Conservation (phyloP, 2,329 filamentous ascomycete genomes). For the Xylaria sp. region DNA sequence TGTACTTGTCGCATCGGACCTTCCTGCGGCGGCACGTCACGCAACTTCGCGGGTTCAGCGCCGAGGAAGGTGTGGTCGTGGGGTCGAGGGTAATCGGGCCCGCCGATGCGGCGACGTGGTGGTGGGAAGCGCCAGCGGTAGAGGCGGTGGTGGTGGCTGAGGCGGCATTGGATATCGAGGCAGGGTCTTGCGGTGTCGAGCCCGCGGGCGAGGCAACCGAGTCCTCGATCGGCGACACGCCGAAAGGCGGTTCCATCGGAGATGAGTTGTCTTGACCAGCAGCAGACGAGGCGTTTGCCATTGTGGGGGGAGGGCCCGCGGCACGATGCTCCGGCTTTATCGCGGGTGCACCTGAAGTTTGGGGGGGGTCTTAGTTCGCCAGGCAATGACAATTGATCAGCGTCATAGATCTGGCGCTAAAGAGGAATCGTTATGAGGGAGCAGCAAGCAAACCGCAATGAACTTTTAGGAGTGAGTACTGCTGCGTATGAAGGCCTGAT, state of each 20-base stretch:
- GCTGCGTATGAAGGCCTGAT: not conserved
- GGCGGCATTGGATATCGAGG: constrained; percentile 2
- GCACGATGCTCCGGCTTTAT: constrained; percentile 6
- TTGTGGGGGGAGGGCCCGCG: constrained; percentile 15
- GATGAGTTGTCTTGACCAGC: constrained; percentile 4
- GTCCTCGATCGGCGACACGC: constrained; percentile 23
- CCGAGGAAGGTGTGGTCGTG: constrained; percentile 33
- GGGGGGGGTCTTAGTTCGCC: not conserved
- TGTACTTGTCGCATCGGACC: constrained; percentile 77
- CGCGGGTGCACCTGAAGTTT: not conserved
- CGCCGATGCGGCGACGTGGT: constrained; percentile 22
- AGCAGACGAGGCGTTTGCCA: constrained; percentile 15
- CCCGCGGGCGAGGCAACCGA: constrained; percentile 22
- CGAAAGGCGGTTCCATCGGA: constrained; percentile 21
- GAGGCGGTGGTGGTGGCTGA: not conserved
- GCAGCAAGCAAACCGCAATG: not conserved
- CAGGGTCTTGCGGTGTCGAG: constrained; percentile 23
- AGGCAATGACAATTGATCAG: not conserved
- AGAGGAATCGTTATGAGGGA: not conserved
- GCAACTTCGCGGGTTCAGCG: constrained; percentile 45
- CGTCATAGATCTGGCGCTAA: not conserved
- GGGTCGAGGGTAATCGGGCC: constrained; percentile 39
- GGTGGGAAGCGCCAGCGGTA: constrained; percentile 6
- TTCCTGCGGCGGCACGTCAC: constrained; percentile 59
- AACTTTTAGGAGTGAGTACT: not conserved